Evolutionary conservation across 345 rosid species (phyloP), one percentile per base, ranked within the genome.

Genomic region (Gossypium bickii): DNA sequence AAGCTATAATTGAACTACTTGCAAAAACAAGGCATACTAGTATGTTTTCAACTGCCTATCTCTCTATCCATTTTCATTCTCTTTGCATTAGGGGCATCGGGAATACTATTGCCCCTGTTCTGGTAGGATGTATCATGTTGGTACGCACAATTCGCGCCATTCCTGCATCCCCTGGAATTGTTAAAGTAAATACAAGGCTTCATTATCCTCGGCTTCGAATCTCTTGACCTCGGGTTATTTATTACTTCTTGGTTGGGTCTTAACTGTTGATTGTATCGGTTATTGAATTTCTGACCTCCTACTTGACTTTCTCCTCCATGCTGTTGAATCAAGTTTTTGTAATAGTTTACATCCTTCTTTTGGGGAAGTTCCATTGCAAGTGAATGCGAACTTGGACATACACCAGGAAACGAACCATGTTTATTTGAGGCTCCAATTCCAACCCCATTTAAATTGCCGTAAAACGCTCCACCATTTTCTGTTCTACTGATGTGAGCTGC

Each of bases 41-140:
- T 8, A n/a, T 43, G 29, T 2, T 18, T 58, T 85, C 84, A 85
- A 78, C 92, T 91, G 85, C 92, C 83, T 80, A 87, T 89, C 80
- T 90, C 94, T 75, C 97, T 88, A 67, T 96, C 98, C 83, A 90
- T 84, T 88, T 88, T 95, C 97, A 91, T 86, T 86, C 93, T 90
- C 86, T 95, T 95, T 0, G 92, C 81, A 82, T 59, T 87, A 51
- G 80, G 96, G 69, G 74, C 78, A 74, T 92, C 94, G 0, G 83
- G 41, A 58, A 76, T 82, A 85, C 78, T 83, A 78, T 80, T 81
- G 68, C 86, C 80, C 27, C 87, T 79, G 69, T 83, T 91, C 79
- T 82, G 94, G 22, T 85, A 56, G 13, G 91, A 71, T 38, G 87
- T 25, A 52, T 95, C 98, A 45, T 95, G 99, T 83, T 92, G 98